Percentiles rank a stretch among this genome's conserved stretches.
These are phyloP conservation scores for Zygosaccharomyces pseudorouxii DNA, from an alignment of 805 yeast genomes.

Conservation along the genomic window DNA sequence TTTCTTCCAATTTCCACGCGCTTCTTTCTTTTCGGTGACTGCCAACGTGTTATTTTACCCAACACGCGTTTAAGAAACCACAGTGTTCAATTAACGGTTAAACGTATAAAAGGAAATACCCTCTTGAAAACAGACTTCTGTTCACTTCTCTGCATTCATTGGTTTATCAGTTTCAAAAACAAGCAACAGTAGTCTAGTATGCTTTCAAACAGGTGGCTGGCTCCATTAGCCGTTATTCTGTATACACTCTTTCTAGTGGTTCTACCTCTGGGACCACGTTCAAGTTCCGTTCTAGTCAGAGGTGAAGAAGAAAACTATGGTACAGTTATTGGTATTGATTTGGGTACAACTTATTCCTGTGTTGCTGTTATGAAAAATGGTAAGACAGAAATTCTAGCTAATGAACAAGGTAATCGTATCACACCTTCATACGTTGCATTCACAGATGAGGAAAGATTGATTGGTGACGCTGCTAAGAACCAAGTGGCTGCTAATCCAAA, in stretches of 20 bases:
- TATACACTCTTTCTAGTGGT: conserved; percentile 31
- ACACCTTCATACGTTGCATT: conserved; percentile 94
- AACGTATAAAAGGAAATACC: conserved; percentile 3
- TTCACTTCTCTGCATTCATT: not conserved
- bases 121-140: too few species aligned
- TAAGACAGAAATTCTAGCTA: conserved; percentile 87
- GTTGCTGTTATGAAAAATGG: conserved; percentile 85
- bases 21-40: conserved; percentile 4
- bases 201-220: conserved; percentile 37
- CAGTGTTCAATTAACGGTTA: conserved; percentile 4
- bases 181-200: conserved; percentile 3
- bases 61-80: conserved; percentile 4
- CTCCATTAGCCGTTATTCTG: conserved; percentile 41
- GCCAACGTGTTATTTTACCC: conserved; percentile 4
- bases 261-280: conserved; percentile 28
- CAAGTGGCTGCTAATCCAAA: conserved; percentile 86
- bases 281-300: conserved; percentile 33
- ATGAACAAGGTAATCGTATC: conserved; percentile 96
- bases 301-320: conserved; percentile 48
- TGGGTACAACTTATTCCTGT: conserved; percentile 97
- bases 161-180: not conserved
- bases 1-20: conserved; percentile 6
- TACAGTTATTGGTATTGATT: conserved; percentile 85
- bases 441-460: conserved; percentile 85
- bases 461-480: conserved; percentile 95